Evolutionary conservation across 169 alveolate species (phyloP), one percentile per base, ranked within the genome.

Genomic region (Plasmodium knowlesi): DNA sequence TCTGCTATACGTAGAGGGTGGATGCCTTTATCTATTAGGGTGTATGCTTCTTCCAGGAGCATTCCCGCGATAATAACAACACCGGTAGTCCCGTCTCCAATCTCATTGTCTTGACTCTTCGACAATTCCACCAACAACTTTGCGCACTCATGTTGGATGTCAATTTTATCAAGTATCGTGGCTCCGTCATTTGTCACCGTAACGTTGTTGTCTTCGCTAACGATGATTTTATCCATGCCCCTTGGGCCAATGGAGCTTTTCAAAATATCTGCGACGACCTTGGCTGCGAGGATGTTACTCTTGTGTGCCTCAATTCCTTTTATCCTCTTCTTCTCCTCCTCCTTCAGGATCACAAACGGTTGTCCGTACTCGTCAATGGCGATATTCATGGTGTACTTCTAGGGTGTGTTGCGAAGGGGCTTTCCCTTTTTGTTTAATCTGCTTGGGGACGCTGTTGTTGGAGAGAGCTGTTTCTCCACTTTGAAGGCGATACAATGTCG

Each of bases 81-180:
- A 6, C 99, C 99, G 2, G 99, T 99, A 79, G 99, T 99, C 37
- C 99, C 99, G 95, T 99, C 99, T 46, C 99, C 99, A 73, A 99
- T 98, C 96, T 99, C 99, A 82, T 98, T 99, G 91, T 99, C 99
- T 96, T 99, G 99, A 85, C 99, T 97, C 90, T 98, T 96, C 16
- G 99, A 98, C 32, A 99, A 96, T 93, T 99, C 99, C 14, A 99
- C 99, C 88, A 99, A 96, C 37, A 99, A 97, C 96, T 98, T 99
- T 54, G 99, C 99, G 84, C 99, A 98, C 93, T 99, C 99, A 95
- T 98, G 99, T 94, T 98, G 94, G 74, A 98, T 99, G 94, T 99
- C 99, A 99, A 99, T 99, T 95, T 98, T 98, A 57, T 98, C 99
- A 81, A 99, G 92, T 28, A 99, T 98, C 5, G 99, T 98, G 0